Base-by-base conservation (phyloP, 768 basidiomycete species). In the Lenzites betulinus region DNA sequence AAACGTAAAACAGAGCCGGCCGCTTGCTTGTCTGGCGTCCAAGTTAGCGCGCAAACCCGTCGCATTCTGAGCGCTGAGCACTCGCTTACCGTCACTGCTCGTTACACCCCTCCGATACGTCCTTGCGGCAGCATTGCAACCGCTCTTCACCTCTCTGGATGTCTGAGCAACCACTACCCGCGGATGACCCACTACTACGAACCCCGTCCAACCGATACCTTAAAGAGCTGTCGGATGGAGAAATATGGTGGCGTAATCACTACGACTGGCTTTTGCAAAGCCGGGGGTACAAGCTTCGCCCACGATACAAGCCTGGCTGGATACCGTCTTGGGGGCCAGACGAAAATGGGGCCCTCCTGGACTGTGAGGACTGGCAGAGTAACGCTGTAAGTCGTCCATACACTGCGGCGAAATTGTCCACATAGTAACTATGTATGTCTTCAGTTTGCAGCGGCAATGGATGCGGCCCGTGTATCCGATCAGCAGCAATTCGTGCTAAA, bases 291-390 rank as follows among this genome's bases (percentile, higher is more conserved):
- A 20, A 16, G 30, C 61, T 70, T 0, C 68, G 69, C 9, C 63
- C 65, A 4, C 67, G 70, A 4, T 71, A 69, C 42, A 35, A 59
- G 8, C 69, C 64, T 1, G 69, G 58, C 7, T 70, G 70, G 70
- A 51, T 25, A 13, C 72, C 72, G 2, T 70, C 71, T 0, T 72
- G 71, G 69, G 39, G 23, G 20, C 61, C 28, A 36, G 18, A 12
- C n/a, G 30, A 33, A 13, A 15, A 16, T 2, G 12, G 7, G 12
- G n/a, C n/a, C n/a, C n/a, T n/a, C n/a, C n/a, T n/a, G 30, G 30
- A 35, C 16, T n/a, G 20, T 18, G 48, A 50, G n/a, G 48, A 50
- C 48, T 33, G 48, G 48, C 15, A 50, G 8, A 7, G 22, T 23
- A 18, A 6, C 8, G 3, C 15, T n/a, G 30, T 15, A 50, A 7